phyloP scores from a whole-genome alignment of 192 early-diverging fungal genomes.

The Coemansia reversa region DNA sequence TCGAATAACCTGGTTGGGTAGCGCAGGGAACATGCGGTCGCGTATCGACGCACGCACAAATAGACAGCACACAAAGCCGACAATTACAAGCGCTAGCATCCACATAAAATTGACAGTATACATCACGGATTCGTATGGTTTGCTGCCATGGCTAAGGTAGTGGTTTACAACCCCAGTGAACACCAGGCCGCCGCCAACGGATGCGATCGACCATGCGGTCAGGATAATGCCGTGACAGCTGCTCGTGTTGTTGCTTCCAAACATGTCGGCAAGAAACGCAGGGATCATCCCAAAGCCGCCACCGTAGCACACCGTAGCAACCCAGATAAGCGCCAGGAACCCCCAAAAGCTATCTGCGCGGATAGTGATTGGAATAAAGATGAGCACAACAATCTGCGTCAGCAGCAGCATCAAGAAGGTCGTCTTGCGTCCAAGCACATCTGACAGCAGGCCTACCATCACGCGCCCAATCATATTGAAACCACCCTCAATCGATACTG shows the following conservation, averaged over 20 bases:
- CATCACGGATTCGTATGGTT: constrained; percentile 45
- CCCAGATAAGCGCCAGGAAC: constrained; percentile 59
- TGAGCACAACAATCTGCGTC: constrained; percentile 58
- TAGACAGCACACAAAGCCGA: constrained; percentile 59
- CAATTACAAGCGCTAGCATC: constrained; percentile 59
- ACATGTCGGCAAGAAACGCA: constrained; percentile 75
- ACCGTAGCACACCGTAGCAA: constrained; percentile 69
- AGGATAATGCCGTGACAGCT: constrained; percentile 74
- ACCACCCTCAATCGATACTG: constrained; percentile 61
- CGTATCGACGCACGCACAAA: constrained; percentile 65
- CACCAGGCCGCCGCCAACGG: constrained; percentile 65
- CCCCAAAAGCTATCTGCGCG: constrained; percentile 55
- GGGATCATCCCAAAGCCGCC: constrained; percentile 77
- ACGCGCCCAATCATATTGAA: constrained; percentile 66
- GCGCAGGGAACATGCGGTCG: constrained; percentile 66
- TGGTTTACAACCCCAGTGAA: constrained; percentile 66
- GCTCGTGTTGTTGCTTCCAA: constrained; percentile 71
- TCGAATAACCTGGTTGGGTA: constrained; percentile 59
- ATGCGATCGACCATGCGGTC: constrained; percentile 71
- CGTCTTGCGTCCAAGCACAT: constrained; percentile 62
- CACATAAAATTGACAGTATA: constrained; percentile 68
- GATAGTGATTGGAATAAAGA: constrained; percentile 60
- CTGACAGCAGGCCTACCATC: constrained; percentile 55
- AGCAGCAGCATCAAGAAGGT: constrained; percentile 60
- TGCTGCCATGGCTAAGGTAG: constrained; percentile 46